phyloP scores from a whole-genome alignment of 257 asterid genomes.

The Schizonepeta tenuifolia region DNA sequence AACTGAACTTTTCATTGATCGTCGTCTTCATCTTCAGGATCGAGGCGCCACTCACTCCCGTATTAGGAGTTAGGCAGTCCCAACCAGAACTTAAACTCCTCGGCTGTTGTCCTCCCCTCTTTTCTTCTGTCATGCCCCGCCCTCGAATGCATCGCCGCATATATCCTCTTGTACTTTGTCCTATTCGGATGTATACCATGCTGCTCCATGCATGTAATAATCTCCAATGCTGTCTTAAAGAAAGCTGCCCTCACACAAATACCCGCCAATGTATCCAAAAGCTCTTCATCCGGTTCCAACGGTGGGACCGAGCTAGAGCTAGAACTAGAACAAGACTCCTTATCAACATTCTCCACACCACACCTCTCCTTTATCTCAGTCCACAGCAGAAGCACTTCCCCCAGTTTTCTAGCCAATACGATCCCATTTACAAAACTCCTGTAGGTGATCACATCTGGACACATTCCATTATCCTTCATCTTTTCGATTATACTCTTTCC shows the following conservation, averaged over 20 bases:
- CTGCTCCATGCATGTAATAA: constrained; percentile 92
- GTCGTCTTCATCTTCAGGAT: constrained; percentile 33
- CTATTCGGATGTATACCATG: constrained; percentile 85
- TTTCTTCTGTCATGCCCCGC: constrained; percentile 85
- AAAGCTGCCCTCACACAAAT: constrained; percentile 95
- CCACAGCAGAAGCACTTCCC: constrained; percentile 95
- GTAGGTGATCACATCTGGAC: constrained; percentile 79
- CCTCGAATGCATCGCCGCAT: constrained; percentile 94
- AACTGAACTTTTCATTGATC: not conserved
- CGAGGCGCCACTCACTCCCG: constrained; percentile 85
- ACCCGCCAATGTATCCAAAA: constrained; percentile 84
- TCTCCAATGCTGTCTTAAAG: constrained; percentile 88
- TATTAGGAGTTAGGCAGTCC: constrained; percentile 93
- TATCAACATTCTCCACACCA: constrained; percentile 43
- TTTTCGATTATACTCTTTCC: constrained; percentile 63
- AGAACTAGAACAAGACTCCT: constrained; percentile 29
- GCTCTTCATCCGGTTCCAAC: constrained; percentile 81
- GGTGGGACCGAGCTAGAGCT: constrained; percentile 45
- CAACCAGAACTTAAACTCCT: constrained; percentile 98
- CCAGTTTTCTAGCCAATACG: constrained; percentile 85
- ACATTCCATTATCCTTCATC: constrained; percentile 73
- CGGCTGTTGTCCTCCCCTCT: constrained; percentile 92
- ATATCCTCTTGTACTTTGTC: constrained; percentile 86
- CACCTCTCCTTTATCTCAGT: constrained; percentile 87
- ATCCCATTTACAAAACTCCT: constrained; percentile 93